Evolutionary conservation across 257 asterid species (phyloP).

Genomic region (Leptodermis oblonga): DNA sequence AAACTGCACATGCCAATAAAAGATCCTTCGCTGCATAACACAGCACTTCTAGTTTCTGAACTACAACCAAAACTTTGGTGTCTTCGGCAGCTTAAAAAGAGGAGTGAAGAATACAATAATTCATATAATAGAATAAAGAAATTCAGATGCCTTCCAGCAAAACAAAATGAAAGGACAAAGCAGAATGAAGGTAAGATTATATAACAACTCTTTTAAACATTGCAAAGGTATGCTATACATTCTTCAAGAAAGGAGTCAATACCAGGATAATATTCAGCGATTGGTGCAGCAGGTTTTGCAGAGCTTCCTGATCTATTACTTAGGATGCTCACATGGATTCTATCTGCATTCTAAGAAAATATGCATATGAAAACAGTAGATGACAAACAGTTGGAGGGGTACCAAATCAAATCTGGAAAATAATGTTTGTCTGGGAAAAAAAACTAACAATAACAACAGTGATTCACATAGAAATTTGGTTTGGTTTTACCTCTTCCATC

Average conservation of each 20-base stretch:
- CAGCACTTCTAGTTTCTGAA: conserved; percentile 70
- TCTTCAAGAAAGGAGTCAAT: conserved; percentile 8
- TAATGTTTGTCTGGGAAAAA: too few relatives aligned
- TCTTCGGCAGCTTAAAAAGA: conserved; percentile 57
- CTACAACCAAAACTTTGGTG: conserved; percentile 60
- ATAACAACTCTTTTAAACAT: neutral
- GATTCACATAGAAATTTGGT: conserved; percentile 10
- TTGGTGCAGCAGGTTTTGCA: conserved; percentile 57
- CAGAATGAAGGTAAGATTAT: neutral
- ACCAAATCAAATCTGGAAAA: conserved; percentile 7
- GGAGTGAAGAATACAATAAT: conserved; percentile 15
- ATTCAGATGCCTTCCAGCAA: neutral
- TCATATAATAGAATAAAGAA: conserved; percentile 11
- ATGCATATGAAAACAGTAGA: conserved; percentile 25
- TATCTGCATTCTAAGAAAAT: conserved; percentile 71
- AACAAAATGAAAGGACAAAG: neutral
- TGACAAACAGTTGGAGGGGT: conserved; percentile 20
- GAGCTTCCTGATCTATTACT: conserved; percentile 68
- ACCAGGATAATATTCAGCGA: conserved; percentile 92
- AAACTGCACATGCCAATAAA: conserved; percentile 44
- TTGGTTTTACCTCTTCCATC: conserved; percentile 63
- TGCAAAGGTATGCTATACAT: conserved; percentile 3
- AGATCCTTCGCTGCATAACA: conserved; percentile 70
- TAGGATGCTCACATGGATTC: conserved; percentile 63
- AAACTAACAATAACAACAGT: neutral